Conservation (phyloP, 257 asterid species). For the Prunella vulgaris region DNA sequence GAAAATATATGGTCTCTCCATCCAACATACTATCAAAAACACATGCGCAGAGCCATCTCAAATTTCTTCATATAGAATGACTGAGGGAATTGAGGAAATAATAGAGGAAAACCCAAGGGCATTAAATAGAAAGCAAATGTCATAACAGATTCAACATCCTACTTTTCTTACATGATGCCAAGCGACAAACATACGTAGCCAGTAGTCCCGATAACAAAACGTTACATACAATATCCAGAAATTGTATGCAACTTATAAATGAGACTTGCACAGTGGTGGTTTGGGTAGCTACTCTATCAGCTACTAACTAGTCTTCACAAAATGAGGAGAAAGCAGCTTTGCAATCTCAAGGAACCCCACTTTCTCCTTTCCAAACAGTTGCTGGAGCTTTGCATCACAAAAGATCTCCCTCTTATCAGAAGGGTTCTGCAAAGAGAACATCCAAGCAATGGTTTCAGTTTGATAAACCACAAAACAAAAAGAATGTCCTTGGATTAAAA, state of each 20-base stretch:
- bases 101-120: background rate
- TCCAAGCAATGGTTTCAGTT: background rate
- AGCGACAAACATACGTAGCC: constrained; percentile 15
- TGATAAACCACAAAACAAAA: background rate
- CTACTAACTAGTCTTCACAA: constrained; percentile 36
- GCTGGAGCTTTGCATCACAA: constrained; percentile 59
- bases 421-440: constrained; percentile 43
- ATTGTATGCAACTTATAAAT: background rate
- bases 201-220: constrained; percentile 12
- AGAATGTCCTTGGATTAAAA: background rate
- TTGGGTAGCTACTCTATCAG: background rate
- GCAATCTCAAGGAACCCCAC: constrained; percentile 56
- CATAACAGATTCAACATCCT: constrained; percentile 19
- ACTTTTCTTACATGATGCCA: constrained; percentile 26
- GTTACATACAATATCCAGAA: constrained; percentile 5
- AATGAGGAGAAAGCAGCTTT: constrained; percentile 50
- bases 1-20: background rate
- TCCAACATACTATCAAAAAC: background rate
- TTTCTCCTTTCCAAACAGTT: constrained; percentile 54
- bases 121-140: background rate
- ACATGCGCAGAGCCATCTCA: background rate
- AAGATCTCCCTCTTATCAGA: constrained; percentile 48
- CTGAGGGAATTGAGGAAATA: background rate
- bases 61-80: background rate
- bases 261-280: background rate